A percentile compares a stretch with the other conserved stretches of the same genome.
Evolutionary conservation across 2,329 filamentous ascomycete genomes (phyloP).

Genomic region (Waltergamsia citrina): DNA sequence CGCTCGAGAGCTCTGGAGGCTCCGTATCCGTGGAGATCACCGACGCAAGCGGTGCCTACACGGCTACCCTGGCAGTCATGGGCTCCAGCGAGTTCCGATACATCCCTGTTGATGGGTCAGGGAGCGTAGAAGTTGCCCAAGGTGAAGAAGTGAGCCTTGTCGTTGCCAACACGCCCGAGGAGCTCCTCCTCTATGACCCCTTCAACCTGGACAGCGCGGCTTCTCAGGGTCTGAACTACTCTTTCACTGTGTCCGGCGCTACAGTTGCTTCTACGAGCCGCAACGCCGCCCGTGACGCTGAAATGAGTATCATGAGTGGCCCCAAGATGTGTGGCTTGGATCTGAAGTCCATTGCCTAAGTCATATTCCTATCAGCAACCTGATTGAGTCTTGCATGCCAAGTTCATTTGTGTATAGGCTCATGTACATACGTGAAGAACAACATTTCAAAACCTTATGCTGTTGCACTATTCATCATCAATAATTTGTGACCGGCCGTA

Average conservation of each 20-base stretch:
- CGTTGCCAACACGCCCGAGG: constrained; percentile 35
- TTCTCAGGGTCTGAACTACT: constrained; percentile 27
- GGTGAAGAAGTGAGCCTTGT: constrained; percentile 34
- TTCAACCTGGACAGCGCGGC: constrained; percentile 26
- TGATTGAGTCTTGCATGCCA: no score
- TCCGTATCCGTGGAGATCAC: constrained; percentile 22
- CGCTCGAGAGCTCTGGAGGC: constrained; percentile 24
- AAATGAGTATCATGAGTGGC: no score
- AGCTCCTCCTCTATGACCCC: constrained; percentile 32
- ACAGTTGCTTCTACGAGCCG: constrained; percentile 9
- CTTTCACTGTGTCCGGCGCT: constrained; percentile 21
- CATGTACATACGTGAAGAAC: no score
- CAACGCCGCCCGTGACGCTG: no score
- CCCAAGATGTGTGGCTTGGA: no score
- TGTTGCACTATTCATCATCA: no score
- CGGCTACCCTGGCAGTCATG: constrained; percentile 30
- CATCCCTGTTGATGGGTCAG: constrained; percentile 23
- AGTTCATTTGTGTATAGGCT: no score
- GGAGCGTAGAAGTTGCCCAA: constrained; percentile 18
- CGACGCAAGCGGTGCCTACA: constrained; percentile 23
- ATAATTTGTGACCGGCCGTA: no score
- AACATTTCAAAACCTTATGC: no score
- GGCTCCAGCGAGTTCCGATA: no score
- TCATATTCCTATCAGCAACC: no score
- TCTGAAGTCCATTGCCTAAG: no score